These are phyloP conservation scores for Solanum lycopersicoides DNA, from an alignment of 257 asterid species.

Conservation along the genomic window DNA sequence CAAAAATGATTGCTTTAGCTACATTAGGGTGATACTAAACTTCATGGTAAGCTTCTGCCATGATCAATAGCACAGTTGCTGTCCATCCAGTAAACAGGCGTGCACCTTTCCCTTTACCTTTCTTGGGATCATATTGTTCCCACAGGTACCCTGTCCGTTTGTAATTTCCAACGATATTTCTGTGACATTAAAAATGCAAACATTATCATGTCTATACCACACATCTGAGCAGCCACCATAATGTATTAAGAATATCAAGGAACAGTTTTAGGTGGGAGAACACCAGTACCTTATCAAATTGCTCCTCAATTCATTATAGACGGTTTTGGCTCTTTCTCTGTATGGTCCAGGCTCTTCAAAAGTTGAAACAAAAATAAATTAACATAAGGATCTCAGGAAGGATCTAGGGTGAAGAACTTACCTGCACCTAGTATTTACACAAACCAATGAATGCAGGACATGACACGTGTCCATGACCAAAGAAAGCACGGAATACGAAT, in stretches of 20 bases:
- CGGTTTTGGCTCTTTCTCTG: conserved; percentile 52
- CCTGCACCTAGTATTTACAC: not conserved
- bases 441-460: not conserved
- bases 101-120: conserved; percentile 91
- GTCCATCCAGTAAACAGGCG: conserved; percentile 91
- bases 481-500: not conserved
- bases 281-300: conserved; percentile 67
- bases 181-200: conserved; percentile 13
- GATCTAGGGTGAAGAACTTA: not conserved
- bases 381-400: not conserved
- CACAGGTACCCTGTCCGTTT: conserved; percentile 66
- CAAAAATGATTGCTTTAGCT: not conserved
- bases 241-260: not conserved
- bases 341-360: conserved; percentile 79
- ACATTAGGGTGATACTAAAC: conserved; percentile 12
- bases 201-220: not conserved
- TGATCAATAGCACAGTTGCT: conserved; percentile 69
- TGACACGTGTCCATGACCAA: not conserved
- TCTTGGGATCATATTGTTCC: conserved; percentile 95
- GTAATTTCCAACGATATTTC: conserved; percentile 76
- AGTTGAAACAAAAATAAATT: not conserved
- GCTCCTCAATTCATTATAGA: conserved; percentile 69
- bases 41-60: conserved; percentile 69
- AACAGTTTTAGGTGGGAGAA: not conserved
- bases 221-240: not conserved